A percentile compares a stretch with the other conserved stretches of the same genome.
phyloP scores from a whole-genome alignment of 352 stramenopile genomes.

The Phytopythium oedochilum region DNA sequence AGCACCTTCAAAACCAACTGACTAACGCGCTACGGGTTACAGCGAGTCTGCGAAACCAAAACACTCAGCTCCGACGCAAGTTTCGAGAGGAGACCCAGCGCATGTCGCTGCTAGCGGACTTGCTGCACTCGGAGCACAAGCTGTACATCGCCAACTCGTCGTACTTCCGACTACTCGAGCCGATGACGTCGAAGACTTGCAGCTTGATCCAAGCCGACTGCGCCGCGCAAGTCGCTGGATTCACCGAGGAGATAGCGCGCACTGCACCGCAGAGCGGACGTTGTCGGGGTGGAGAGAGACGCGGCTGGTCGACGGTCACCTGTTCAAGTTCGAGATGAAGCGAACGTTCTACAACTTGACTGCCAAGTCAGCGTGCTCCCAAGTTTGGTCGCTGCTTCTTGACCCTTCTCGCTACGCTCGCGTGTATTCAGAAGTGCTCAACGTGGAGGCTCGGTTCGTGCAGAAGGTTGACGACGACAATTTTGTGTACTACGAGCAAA shows the following conservation, averaged over 20 bases:
- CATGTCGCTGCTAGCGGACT: constrained; percentile 14
- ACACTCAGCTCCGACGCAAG: constrained; percentile 20
- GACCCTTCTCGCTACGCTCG: background rate
- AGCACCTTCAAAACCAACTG: background rate
- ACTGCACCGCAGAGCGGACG: constrained; percentile 9
- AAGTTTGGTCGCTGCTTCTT: constrained; percentile 4
- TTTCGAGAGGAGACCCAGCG: constrained; percentile 14
- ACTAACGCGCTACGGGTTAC: background rate
- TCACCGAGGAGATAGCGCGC: constrained; percentile 4
- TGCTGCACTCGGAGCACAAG: constrained; percentile 29
- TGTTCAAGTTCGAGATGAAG: constrained; percentile 22
- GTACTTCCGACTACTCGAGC: constrained; percentile 26
- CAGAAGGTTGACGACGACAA: constrained; percentile 9
- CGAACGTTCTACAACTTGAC: constrained; percentile 16
- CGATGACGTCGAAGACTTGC: constrained; percentile 17
- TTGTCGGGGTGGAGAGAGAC: constrained; percentile 26
- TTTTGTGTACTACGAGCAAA: constrained; percentile 5
- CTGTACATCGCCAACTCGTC: constrained; percentile 24
- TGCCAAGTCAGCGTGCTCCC: constrained; percentile 14
- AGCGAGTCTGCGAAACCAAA: constrained; percentile 15
- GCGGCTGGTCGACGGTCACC: constrained; percentile 10
- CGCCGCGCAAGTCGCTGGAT: constrained; percentile 8
- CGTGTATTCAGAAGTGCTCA: constrained; percentile 3
- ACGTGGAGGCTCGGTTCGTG: background rate
- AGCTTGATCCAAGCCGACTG: constrained; percentile 11